Conservation (phyloP, 2,329 filamentous ascomycete species). For the Diaporthe aspalathi region DNA sequence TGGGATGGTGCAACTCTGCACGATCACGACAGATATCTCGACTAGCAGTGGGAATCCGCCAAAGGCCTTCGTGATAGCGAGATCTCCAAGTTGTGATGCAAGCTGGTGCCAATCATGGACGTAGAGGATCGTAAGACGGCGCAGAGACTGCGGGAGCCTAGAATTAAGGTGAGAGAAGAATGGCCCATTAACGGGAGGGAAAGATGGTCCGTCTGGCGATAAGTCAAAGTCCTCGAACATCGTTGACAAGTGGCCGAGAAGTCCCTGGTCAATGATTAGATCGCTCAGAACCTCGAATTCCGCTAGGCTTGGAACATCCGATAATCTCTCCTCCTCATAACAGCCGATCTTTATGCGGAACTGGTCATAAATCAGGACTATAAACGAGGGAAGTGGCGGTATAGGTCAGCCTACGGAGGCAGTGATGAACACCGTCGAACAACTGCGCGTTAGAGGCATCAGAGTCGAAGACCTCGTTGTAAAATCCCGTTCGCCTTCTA, state of each 20-base stretch:
- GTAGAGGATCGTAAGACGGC: background rate
- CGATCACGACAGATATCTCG: background rate
- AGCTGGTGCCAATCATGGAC: background rate
- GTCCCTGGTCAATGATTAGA: background rate
- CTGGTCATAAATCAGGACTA: accelerated
- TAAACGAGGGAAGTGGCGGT: background rate
- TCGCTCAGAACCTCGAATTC: background rate
- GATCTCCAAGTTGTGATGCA: background rate
- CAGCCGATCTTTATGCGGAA: background rate
- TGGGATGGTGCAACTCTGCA: background rate
- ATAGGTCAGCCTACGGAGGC: background rate
- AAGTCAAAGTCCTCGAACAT: background rate
- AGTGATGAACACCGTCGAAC: background rate
- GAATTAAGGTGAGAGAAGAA: background rate
- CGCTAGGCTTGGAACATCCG: background rate
- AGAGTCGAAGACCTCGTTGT: background rate
- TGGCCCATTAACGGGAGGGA: no score
- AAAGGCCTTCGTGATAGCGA: background rate
- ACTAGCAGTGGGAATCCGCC: background rate
- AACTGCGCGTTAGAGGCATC: background rate
- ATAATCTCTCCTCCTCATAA: background rate
- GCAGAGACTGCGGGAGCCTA: background rate
- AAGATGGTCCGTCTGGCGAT: background rate
- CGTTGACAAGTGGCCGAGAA: background rate
- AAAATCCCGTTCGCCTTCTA: background rate